A percentile compares a stretch with the other conserved stretches of the same genome.
Evolutionary conservation across 1,284 basidiomycete genomes (phyloP).

Genomic region (Wallemia hederae): DNA sequence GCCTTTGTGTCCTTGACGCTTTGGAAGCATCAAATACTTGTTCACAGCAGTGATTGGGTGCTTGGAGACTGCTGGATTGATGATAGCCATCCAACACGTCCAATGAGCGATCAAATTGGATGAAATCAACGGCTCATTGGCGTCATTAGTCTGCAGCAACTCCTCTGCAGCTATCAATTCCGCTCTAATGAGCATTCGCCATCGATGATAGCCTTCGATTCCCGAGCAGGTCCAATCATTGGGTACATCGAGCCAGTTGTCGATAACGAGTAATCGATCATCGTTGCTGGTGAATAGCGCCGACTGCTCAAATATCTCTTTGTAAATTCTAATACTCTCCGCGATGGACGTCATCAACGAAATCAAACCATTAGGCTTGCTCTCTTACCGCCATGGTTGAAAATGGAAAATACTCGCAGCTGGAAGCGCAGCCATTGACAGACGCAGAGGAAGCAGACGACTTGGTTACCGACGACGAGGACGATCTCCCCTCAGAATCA

Average conservation of each 20-base stretch:
- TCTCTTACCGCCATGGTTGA: background rate
- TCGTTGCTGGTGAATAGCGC: background rate
- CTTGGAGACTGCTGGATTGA: background rate
- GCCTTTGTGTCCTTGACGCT: background rate
- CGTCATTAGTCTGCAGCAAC: background rate
- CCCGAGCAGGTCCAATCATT: background rate
- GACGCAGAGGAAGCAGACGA: background rate
- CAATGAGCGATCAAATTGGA: background rate
- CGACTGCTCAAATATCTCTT: background rate
- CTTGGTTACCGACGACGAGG: background rate
- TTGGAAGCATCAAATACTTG: background rate
- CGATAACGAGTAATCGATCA: background rate
- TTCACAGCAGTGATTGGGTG: background rate
- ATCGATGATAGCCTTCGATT: background rate
- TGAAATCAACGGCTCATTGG: background rate
- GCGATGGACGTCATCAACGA: background rate
- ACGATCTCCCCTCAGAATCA: background rate
- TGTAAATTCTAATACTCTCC: background rate
- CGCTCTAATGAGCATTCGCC: background rate
- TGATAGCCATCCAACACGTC: background rate
- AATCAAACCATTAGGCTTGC: background rate
- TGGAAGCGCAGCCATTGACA: background rate
- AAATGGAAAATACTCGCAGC: background rate
- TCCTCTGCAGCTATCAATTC: background rate
- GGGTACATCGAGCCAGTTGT: background rate